A percentile compares a stretch with the other conserved stretches of the same genome.
Conservation (phyloP, 106 monocot species). For the Dendrobium huoshanense region DNA sequence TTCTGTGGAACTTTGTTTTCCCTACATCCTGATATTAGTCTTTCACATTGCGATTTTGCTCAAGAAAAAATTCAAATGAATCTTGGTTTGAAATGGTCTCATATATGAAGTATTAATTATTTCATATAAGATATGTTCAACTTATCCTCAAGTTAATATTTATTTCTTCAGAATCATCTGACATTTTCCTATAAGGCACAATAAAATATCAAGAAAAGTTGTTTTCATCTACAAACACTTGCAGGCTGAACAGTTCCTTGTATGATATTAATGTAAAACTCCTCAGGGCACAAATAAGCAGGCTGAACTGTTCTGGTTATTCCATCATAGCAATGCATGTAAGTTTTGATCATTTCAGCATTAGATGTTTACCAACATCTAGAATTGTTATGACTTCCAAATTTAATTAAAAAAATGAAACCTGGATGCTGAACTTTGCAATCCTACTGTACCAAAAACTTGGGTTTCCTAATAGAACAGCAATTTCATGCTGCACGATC, state of each 20-base stretch:
- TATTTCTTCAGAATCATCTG: neutral
- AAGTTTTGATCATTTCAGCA: neutral
- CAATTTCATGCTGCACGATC: neutral
- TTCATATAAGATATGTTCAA: neutral
- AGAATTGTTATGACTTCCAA: neutral
- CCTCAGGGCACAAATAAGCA: neutral
- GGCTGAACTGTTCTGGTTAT: too few relatives aligned
- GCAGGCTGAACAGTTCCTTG: neutral
- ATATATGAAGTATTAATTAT: neutral
- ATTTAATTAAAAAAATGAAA: neutral
- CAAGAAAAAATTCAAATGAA: neutral
- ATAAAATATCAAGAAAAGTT: neutral
- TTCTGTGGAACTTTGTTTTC: neutral
- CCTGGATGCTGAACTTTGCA: neutral
- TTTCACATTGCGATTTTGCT: neutral
- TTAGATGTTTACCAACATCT: neutral
- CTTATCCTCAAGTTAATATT: neutral
- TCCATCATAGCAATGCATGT: neutral
- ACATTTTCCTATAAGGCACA: neutral
- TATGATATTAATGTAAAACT: neutral
- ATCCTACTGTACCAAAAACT: neutral
- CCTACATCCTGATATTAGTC: neutral
- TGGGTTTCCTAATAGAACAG: neutral
- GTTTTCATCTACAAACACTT: neutral
- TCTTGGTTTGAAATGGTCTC: neutral